Conservation (phyloP, 352 stramenopile species). For the Labyrinthula sp. region DNA sequence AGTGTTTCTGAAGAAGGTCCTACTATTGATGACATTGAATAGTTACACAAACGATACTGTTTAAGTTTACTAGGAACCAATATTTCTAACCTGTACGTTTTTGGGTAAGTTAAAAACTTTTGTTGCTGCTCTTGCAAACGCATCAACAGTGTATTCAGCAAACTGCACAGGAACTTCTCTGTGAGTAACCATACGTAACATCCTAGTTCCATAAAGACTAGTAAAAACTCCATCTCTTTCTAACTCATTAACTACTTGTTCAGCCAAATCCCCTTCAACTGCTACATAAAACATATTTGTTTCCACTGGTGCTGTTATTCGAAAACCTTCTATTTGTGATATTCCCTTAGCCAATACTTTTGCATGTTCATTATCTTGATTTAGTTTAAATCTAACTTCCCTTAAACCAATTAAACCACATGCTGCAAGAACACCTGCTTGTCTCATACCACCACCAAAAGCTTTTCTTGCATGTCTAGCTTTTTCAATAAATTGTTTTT, state of each 20-base stretch:
- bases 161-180: slow-evolving; percentile 4
- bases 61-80: no score
- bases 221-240: slow-evolving; percentile 6
- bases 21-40: no score
- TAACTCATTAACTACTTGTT: slow-evolving; percentile 1
- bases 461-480: slow-evolving; percentile 75
- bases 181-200: slow-evolving; percentile 14
- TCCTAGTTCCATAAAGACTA: slow-evolving; percentile 6
- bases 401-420: slow-evolving; percentile 67
- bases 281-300: slow-evolving; percentile 66
- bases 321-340: slow-evolving; percentile 43
- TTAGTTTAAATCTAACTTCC: slow-evolving; percentile 55
- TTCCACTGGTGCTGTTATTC: slow-evolving; percentile 46
- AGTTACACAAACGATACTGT: no score
- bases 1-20: no score
- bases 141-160: no score
- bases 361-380: slow-evolving; percentile 53
- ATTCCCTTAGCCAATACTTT: slow-evolving; percentile 46
- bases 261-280: slow-evolving; percentile 8
- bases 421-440: slow-evolving; percentile 70
- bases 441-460: slow-evolving; percentile 84
- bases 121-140: no score
- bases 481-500: slow-evolving; percentile 56
- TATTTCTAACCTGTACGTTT: no score
- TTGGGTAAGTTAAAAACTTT: no score